Conservation (phyloP, 2,329 filamentous ascomycete species). For the Paecilomyces variotii region DNA sequence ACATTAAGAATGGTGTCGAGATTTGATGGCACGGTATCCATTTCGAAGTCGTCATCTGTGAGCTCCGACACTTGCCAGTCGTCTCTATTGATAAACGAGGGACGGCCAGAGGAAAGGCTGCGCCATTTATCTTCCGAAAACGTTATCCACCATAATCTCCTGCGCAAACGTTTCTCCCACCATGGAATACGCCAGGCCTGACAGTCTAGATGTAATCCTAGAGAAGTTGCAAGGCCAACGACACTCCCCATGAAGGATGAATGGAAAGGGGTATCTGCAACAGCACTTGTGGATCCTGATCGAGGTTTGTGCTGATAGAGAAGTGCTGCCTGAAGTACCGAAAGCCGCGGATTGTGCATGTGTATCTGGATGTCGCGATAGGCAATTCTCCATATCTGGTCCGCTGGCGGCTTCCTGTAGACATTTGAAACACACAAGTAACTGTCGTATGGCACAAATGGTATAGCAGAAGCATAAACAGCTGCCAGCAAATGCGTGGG, state of each 20-base stretch:
- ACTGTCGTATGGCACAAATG: slow-evolving; percentile 24
- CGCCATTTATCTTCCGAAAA: slow-evolving; percentile 34
- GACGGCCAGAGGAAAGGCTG: slow-evolving; percentile 27
- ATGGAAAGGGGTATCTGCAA: slow-evolving; percentile 24
- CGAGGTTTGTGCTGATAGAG: slow-evolving; percentile 23
- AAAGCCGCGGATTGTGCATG: slow-evolving; percentile 23
- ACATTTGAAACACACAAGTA: slow-evolving; percentile 20
- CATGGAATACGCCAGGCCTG: slow-evolving; percentile 29
- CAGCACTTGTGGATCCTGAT: slow-evolving; percentile 13
- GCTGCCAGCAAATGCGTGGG: slow-evolving; percentile 23
- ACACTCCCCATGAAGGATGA: slow-evolving; percentile 32
- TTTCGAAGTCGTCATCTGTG: slow-evolving; percentile 20
- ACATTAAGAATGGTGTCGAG: background rate
- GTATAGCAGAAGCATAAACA: slow-evolving; percentile 24
- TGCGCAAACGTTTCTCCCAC: slow-evolving; percentile 30
- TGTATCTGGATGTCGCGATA: slow-evolving; percentile 24
- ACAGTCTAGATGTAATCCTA: slow-evolving; percentile 31
- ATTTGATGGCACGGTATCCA: slow-evolving; percentile 8
- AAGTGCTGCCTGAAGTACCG: slow-evolving; percentile 24
- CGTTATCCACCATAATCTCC: slow-evolving; percentile 34
- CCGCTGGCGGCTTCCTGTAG: slow-evolving; percentile 17
- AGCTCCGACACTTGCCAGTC: slow-evolving; percentile 29
- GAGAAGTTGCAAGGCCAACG: slow-evolving; percentile 24
- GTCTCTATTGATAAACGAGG: slow-evolving; percentile 25
- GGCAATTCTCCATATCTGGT: slow-evolving; percentile 22